Percentiles rank a stretch among this genome's conserved stretches.
These are phyloP conservation scores for Colletotrichum liaoningense DNA, from an alignment of 2,329 filamentous ascomycete species.

Conservation along the genomic window DNA sequence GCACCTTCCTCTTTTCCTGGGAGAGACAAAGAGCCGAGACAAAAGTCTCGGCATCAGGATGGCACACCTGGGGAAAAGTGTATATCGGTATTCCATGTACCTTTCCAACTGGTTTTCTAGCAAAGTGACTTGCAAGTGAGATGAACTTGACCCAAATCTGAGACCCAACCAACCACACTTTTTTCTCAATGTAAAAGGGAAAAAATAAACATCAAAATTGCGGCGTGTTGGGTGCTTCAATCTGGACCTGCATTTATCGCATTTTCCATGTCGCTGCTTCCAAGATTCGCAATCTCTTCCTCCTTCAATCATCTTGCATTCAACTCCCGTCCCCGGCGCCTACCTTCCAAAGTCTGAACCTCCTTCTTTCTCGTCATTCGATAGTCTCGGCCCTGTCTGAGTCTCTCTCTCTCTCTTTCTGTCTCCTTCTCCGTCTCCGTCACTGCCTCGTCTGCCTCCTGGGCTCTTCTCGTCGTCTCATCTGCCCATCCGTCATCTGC, in stretches of 20 bases:
- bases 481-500: constrained; percentile 1
- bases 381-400: background rate
- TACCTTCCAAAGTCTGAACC: background rate
- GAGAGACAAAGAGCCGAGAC: background rate
- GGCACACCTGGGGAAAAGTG: background rate
- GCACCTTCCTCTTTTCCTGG: background rate
- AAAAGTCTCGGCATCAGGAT: background rate
- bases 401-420: background rate
- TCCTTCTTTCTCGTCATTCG: background rate
- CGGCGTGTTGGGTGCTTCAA: constrained; percentile 1
- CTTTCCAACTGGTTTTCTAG: background rate
- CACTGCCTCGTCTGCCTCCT: background rate
- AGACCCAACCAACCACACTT: background rate
- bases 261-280: constrained; percentile 9
- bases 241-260: constrained; percentile 20
- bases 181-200: background rate
- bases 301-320: constrained; percentile 10
- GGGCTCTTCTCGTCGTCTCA: background rate
- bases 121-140: background rate
- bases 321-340: background rate
- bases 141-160: background rate
- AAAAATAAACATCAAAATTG: background rate
- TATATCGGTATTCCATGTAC: background rate
- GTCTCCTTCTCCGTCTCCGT: background rate
- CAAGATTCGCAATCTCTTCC: constrained; percentile 36